These are phyloP conservation scores for Aspergillus sergii DNA, from an alignment of 2,329 filamentous ascomycete species.

Conservation along the genomic window DNA sequence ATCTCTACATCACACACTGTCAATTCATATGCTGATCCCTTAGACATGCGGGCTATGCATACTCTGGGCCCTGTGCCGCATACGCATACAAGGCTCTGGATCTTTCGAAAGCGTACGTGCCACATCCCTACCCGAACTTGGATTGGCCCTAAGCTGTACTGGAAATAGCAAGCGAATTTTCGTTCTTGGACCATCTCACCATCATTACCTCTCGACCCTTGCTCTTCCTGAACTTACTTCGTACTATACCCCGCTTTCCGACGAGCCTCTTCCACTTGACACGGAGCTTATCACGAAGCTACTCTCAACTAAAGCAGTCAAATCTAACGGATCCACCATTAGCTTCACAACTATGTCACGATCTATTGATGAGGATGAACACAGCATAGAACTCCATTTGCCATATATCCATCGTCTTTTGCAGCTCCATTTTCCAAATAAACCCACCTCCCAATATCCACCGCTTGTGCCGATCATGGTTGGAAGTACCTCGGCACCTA, in stretches of 20 bases:
- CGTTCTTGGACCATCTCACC: slow-evolving; percentile 89
- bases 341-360: slow-evolving; percentile 60
- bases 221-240: slow-evolving; percentile 71
- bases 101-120: slow-evolving; percentile 68
- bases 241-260: slow-evolving; percentile 48
- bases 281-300: slow-evolving; percentile 46
- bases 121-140: neutral
- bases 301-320: slow-evolving; percentile 29
- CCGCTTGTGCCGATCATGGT: slow-evolving; percentile 83
- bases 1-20: neutral
- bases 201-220: slow-evolving; percentile 75
- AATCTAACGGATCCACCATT: slow-evolving; percentile 34
- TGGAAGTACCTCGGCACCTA: slow-evolving; percentile 67
- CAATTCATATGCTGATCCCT: slow-evolving; percentile 18
- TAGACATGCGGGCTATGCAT: slow-evolving; percentile 91
- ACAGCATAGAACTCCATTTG: slow-evolving; percentile 95
- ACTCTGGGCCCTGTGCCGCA: slow-evolving; percentile 87
- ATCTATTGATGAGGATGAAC: slow-evolving; percentile 75
- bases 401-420: slow-evolving; percentile 87
- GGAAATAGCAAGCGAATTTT: slow-evolving; percentile 76
- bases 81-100: slow-evolving; percentile 93
- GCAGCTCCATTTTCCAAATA: slow-evolving; percentile 54
- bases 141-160: neutral
- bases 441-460: slow-evolving; percentile 61
- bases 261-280: slow-evolving; percentile 48